Percentiles rank a stretch among this genome's conserved stretches.
Evolutionary conservation across 768 basidiomycete species (phyloP).

Genomic region (Rhodotorula diobovata): DNA sequence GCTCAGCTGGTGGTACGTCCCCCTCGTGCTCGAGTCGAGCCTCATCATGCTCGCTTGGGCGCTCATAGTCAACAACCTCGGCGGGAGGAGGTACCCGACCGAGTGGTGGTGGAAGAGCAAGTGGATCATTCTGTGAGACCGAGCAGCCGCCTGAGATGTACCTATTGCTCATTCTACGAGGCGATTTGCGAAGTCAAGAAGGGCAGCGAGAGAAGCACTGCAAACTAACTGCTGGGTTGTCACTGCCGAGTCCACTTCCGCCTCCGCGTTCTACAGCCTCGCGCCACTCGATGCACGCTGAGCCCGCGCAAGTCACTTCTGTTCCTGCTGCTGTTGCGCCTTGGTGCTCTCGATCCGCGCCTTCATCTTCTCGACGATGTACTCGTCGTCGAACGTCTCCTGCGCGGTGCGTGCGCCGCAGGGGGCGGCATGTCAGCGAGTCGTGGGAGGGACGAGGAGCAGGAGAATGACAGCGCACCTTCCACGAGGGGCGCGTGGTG

Average conservation of each 20-base stretch:
- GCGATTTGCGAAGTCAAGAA: too few relatives aligned
- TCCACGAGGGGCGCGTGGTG: conserved; percentile 11
- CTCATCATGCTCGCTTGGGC: conserved; percentile 29
- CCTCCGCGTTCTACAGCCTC: too few relatives aligned
- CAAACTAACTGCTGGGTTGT: too few relatives aligned
- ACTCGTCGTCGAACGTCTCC: conserved; percentile 24
- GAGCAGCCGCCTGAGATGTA: too few relatives aligned
- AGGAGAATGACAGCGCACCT: neutral
- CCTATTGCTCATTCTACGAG: too few relatives aligned
- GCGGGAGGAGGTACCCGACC: conserved; percentile 20
- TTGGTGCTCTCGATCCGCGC: neutral
- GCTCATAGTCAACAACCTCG: conserved; percentile 22
- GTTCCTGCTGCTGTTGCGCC: too few relatives aligned
- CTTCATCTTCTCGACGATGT: conserved; percentile 6
- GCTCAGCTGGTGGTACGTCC: conserved; percentile 23
- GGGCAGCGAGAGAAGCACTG: too few relatives aligned
- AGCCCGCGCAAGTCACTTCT: neutral
- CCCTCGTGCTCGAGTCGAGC: conserved; percentile 3
- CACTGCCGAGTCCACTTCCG: too few relatives aligned
- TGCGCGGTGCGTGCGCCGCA: neutral
- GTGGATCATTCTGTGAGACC: conserved; percentile 1
- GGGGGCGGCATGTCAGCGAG: too few relatives aligned
- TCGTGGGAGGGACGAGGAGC: too few relatives aligned
- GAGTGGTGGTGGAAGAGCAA: conserved; percentile 8
- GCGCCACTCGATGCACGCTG: too few relatives aligned